A percentile compares a stretch with the other conserved stretches of the same genome.
phyloP scores from a whole-genome alignment of 495 filamentous ascomycete genomes.

The Polyplosphaeria fusca region DNA sequence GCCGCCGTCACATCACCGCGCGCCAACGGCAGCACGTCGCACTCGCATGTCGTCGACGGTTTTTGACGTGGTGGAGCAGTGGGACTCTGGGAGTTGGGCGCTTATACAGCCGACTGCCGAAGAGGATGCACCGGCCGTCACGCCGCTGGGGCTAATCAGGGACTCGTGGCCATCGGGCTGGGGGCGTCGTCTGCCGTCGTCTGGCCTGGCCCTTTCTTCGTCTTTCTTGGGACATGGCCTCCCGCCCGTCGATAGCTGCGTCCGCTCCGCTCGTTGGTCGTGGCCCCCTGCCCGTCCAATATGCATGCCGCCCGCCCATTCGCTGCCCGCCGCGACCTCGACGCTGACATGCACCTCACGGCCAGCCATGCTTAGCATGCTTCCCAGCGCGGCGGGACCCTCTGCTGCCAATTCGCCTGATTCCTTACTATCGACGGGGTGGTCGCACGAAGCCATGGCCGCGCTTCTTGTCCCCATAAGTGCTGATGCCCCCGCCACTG shows the following conservation, averaged over 20 bases:
- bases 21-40: slow-evolving; percentile 1
- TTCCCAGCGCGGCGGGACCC: neutral
- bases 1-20: slow-evolving; percentile 22
- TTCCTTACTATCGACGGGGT: neutral
- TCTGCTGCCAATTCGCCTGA: neutral
- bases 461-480: slow-evolving; percentile 16
- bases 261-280: slow-evolving; percentile 15
- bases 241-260: slow-evolving; percentile 9
- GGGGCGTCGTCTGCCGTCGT: slow-evolving; percentile 4
- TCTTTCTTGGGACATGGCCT: slow-evolving; percentile 3
- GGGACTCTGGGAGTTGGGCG: slow-evolving; percentile 8
- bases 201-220: slow-evolving; percentile 9
- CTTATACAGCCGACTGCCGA: slow-evolving; percentile 18
- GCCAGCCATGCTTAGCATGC: slow-evolving; percentile 7
- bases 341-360: slow-evolving; percentile 15
- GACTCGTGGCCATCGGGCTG: neutral
- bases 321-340: neutral
- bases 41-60: neutral
- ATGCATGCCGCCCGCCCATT: slow-evolving; percentile 1
- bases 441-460: neutral
- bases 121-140: slow-evolving; percentile 9
- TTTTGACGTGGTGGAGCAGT: neutral
- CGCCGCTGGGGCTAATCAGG: neutral
- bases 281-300: slow-evolving; percentile 1
- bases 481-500: neutral